Evolutionary conservation across 2,329 filamentous ascomycete species (phyloP).

Genomic region (Penicillium sp.): DNA sequence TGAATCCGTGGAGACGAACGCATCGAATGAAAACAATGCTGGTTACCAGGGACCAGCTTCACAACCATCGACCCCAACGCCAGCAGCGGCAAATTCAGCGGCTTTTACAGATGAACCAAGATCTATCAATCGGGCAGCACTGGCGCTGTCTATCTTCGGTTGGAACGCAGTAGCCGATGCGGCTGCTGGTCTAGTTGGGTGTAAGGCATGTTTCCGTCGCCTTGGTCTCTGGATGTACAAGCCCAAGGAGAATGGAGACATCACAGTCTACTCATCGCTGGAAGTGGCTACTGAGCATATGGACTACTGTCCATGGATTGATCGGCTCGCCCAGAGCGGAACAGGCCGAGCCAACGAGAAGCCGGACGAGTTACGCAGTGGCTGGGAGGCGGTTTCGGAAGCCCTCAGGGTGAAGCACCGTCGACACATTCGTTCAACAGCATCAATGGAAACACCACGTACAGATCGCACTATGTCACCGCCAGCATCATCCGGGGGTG

Average conservation of each 20-base stretch:
- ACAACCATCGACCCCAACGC: neutral
- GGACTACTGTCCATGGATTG: slow-evolving; percentile 79
- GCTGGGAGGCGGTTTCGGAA: slow-evolving; percentile 44
- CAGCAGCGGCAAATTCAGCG: neutral
- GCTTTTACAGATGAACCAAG: slow-evolving; percentile 8
- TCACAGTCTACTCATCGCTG: slow-evolving; percentile 47
- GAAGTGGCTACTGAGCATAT: slow-evolving; percentile 69
- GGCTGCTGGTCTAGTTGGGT: slow-evolving; percentile 63
- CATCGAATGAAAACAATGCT: slow-evolving; percentile 6
- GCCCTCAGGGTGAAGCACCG: slow-evolving; percentile 41
- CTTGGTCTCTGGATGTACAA: slow-evolving; percentile 93
- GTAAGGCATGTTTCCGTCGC: slow-evolving; percentile 78
- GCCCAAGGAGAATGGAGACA: slow-evolving; percentile 57
- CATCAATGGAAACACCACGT: slow-evolving; percentile 24
- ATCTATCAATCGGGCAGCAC: slow-evolving; percentile 55
- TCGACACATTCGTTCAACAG: slow-evolving; percentile 26
- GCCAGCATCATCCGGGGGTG: slow-evolving; percentile 26
- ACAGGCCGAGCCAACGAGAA: slow-evolving; percentile 30
- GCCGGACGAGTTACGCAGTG: slow-evolving; percentile 35
- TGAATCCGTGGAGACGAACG: slow-evolving; percentile 8
- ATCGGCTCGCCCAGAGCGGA: slow-evolving; percentile 55
- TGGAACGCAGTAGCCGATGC: slow-evolving; percentile 58
- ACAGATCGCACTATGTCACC: slow-evolving; percentile 25
- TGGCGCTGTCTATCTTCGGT: slow-evolving; percentile 66
- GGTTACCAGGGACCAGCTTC: slow-evolving; percentile 3